Conservation (phyloP, 208 protist genomes). For the Acanthamoeba polyphaga region DNA sequence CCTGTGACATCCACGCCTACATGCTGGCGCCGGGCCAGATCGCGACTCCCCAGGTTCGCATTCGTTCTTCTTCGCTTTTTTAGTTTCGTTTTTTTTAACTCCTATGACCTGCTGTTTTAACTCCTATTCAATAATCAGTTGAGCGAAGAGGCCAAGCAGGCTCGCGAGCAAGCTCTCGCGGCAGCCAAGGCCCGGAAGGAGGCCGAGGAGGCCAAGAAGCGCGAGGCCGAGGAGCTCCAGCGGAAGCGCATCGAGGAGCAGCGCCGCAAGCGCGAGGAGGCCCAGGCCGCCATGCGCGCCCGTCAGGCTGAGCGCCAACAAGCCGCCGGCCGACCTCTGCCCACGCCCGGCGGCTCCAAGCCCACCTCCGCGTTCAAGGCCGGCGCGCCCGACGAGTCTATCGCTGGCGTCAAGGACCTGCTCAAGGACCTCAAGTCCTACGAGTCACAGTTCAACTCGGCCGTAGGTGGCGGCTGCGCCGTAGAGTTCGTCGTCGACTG, state of each 20-base stretch:
- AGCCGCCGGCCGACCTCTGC: too few relatives aligned
- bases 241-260: background rate
- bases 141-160: background rate
- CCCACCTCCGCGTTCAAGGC: too few relatives aligned
- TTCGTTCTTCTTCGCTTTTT: too few relatives aligned
- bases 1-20: background rate
- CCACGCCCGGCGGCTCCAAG: too few relatives aligned
- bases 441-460: background rate
- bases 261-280: background rate
- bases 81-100: too few relatives aligned
- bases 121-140: background rate
- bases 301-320: background rate
- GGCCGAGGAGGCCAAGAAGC: slow-evolving; percentile 1
- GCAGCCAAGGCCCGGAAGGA: background rate
- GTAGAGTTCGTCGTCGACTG: background rate
- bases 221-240: background rate
- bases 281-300: background rate
- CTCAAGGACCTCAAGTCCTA: background rate
- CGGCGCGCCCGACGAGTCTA: too few relatives aligned
- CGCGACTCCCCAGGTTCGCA: background rate
- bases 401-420: background rate
- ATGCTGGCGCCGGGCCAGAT: background rate
- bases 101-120: too few relatives aligned
- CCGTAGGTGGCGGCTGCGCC: background rate
- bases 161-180: background rate